Conservation (phyloP, 495 filamentous ascomycete species). For the Daldinia vernicosa region DNA sequence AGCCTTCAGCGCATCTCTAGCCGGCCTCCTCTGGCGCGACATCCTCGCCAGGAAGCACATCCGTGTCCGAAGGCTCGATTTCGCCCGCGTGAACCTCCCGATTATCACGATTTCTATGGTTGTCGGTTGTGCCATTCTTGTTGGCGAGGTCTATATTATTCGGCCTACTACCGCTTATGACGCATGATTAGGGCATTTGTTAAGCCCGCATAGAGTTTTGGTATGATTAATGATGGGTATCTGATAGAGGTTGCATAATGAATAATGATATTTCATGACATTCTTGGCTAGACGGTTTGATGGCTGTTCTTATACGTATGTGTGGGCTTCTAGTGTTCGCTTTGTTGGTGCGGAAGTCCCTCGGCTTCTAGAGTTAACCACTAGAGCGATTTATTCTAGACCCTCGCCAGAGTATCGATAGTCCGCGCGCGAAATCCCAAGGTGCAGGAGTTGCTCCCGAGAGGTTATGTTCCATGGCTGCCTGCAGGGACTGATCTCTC, state of each 20-base stretch:
- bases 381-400: too few relatives aligned
- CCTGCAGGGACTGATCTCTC: too few relatives aligned
- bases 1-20: slow-evolving; percentile 71
- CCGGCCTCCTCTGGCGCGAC: slow-evolving; percentile 72
- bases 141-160: slow-evolving; percentile 67
- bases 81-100: slow-evolving; percentile 69
- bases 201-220: slow-evolving; percentile 18
- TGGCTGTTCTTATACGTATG: not conserved
- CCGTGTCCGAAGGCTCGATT: slow-evolving; percentile 63
- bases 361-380: not conserved
- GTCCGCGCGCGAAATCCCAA: too few relatives aligned
- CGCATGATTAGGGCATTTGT: slow-evolving; percentile 8
- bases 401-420: too few relatives aligned
- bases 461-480: too few relatives aligned
- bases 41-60: slow-evolving; percentile 72
- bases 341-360: not conserved
- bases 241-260: slow-evolving; percentile 14
- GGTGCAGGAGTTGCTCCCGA: too few relatives aligned
- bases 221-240: slow-evolving; percentile 25
- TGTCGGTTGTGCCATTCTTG: slow-evolving; percentile 65
- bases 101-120: slow-evolving; percentile 74
- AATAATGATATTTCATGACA: slow-evolving; percentile 23
- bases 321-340: not conserved
- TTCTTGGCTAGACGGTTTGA: not conserved
- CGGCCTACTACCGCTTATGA: slow-evolving; percentile 44